A percentile compares a stretch with the other conserved stretches of the same genome.
Evolutionary conservation across 257 asterid species (phyloP).

Genomic region (Echium plantagineum): DNA sequence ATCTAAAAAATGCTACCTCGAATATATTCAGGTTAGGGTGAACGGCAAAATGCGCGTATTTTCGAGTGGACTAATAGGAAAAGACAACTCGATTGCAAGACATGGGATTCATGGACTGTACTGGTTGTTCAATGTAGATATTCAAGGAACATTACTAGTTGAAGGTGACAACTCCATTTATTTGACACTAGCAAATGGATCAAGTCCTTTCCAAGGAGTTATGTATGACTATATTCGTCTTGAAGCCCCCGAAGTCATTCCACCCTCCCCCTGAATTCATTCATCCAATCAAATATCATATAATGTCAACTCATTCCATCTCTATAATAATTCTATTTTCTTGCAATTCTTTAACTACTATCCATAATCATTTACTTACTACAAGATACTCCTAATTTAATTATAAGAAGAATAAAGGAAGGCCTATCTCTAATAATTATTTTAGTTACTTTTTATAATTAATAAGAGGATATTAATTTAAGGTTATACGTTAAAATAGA

Average conservation of each 20-base stretch:
- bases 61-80: constrained; percentile 44
- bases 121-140: constrained; percentile 38
- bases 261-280: background rate
- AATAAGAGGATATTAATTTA: too few species aligned
- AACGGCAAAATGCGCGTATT: constrained; percentile 38
- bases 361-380: too few species aligned
- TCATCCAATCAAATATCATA: background rate
- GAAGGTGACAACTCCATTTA: constrained; percentile 32
- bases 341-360: too few species aligned
- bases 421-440: too few species aligned
- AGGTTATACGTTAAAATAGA: too few species aligned
- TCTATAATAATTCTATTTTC: too few species aligned
- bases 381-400: too few species aligned
- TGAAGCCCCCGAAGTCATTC: too few species aligned
- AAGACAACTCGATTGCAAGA: constrained; percentile 59
- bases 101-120: constrained; percentile 72
- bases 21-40: constrained; percentile 49
- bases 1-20: too few species aligned
- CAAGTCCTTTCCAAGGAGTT: constrained; percentile 49
- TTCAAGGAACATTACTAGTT: constrained; percentile 21
- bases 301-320: too few species aligned
- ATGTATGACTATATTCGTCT: constrained; percentile 60
- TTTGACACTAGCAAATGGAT: constrained; percentile 39
- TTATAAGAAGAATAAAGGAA: too few species aligned
- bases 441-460: too few species aligned